Percentiles rank a stretch among this genome's conserved stretches.
Evolutionary conservation across 495 filamentous ascomycete genomes (phyloP).

Genomic region (Apiosordaria backusii): DNA sequence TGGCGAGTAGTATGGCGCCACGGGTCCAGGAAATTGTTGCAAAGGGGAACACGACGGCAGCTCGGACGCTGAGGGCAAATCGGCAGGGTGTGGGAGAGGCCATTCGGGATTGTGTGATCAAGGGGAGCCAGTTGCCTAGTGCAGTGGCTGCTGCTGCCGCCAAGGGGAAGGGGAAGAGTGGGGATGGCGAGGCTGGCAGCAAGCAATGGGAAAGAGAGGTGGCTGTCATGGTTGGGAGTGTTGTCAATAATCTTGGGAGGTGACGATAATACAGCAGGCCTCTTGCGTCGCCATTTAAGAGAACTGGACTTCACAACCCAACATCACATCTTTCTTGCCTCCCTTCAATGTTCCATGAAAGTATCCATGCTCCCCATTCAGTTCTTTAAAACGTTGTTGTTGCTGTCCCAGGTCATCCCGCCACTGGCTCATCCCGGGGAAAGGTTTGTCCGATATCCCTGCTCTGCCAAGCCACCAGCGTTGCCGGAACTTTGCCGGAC

Average conservation of each 20-base stretch:
- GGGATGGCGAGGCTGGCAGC: conserved; percentile 26
- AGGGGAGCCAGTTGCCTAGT: conserved; percentile 59
- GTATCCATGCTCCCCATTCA: no score
- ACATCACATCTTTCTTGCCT: no score
- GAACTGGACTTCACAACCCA: neutral
- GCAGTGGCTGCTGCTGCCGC: conserved; percentile 32
- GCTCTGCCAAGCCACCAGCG: no score
- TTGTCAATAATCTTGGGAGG: conserved; percentile 44
- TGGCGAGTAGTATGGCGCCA: conserved; percentile 71
- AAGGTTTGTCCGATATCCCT: no score
- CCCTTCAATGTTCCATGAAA: no score
- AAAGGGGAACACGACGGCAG: conserved; percentile 76
- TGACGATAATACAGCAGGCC: no score
- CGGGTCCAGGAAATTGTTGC: conserved; percentile 79
- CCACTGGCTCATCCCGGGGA: no score
- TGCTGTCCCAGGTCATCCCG: no score
- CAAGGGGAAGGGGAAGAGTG: conserved; percentile 44
- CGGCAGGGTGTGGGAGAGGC: conserved; percentile 70
- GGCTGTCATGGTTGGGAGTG: conserved; percentile 87
- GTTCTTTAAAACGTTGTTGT: no score
- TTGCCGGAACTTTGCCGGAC: no score
- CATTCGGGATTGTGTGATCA: conserved; percentile 77
- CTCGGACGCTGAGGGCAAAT: conserved; percentile 74
- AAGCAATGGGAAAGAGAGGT: conserved; percentile 79
- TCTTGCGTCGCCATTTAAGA: neutral